phyloP scores from a whole-genome alignment of 2,329 filamentous ascomycete genomes.

The Didymellaceae sp. region DNA sequence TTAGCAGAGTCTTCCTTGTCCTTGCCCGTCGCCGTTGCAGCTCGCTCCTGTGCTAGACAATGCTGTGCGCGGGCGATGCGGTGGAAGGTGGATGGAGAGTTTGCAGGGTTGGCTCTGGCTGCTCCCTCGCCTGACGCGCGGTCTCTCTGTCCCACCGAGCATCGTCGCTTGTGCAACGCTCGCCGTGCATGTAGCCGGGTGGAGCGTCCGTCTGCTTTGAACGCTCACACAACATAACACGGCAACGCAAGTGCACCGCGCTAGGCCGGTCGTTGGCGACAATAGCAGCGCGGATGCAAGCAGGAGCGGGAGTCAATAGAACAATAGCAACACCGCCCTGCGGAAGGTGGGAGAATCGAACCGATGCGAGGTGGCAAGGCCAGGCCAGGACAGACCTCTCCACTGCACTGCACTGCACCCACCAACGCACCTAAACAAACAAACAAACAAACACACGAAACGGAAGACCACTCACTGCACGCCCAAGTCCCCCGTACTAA shows the following conservation, averaged over 20 bases:
- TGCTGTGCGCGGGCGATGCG: too few species aligned
- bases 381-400: too few species aligned
- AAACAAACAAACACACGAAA: neutral
- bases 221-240: neutral
- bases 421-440: too few species aligned
- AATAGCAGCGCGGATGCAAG: too few species aligned
- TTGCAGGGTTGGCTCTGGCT: too few species aligned
- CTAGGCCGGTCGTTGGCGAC: neutral
- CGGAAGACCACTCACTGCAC: slow-evolving; percentile 69
- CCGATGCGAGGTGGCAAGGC: neutral
- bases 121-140: slow-evolving; percentile 13
- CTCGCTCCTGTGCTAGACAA: neutral
- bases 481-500: slow-evolving; percentile 88
- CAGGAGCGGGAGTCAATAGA: too few species aligned
- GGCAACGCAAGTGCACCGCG: neutral
- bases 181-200: neutral
- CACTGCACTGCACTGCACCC: neutral
- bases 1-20: slow-evolving; percentile 17
- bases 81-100: neutral
- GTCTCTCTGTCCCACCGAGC: slow-evolving; percentile 7
- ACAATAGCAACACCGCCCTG: neutral
- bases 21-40: neutral
- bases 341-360: neutral
- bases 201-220: slow-evolving; percentile 5
- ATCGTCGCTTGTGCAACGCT: neutral